Percentiles rank a stretch among this genome's conserved stretches.
Evolutionary conservation across 2,329 filamentous ascomycete species (phyloP).

Genomic region (Proliferodiscus dingleyae): DNA sequence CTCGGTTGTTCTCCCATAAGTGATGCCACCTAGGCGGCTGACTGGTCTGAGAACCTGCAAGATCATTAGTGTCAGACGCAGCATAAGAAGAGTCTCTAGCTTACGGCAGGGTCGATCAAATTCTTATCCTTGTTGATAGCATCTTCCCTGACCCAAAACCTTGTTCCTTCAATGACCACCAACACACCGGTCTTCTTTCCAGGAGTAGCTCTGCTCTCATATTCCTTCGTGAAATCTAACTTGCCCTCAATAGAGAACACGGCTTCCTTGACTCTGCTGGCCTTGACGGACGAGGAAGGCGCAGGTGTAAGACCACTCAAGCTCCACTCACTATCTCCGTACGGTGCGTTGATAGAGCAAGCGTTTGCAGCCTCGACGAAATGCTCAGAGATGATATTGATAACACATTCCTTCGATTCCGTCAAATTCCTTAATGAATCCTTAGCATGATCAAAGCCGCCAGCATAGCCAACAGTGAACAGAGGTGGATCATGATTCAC

Average conservation of each 20-base stretch:
- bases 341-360: constrained; percentile 72
- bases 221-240: constrained; percentile 70
- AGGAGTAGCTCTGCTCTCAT: constrained; percentile 64
- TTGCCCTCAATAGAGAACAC: constrained; percentile 79
- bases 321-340: constrained; percentile 73
- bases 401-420: constrained; percentile 68
- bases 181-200: constrained; percentile 73
- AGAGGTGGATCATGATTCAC: constrained; percentile 83
- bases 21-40: constrained; percentile 77
- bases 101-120: constrained; percentile 64
- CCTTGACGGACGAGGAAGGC: constrained; percentile 59
- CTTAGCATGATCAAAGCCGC: constrained; percentile 53
- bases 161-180: constrained; percentile 73
- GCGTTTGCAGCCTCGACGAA: constrained; percentile 85
- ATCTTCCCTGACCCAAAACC: constrained; percentile 88
- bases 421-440: constrained; percentile 73
- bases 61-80: constrained; percentile 9
- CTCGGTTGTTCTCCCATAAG: constrained; percentile 68
- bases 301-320: constrained; percentile 70
- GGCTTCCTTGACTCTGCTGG: constrained; percentile 73
- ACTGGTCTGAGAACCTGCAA: constrained; percentile 66
- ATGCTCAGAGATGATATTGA: constrained; percentile 84
- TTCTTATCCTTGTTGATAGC: constrained; percentile 74
- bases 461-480: constrained; percentile 58
- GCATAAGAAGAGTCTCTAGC: constrained; percentile 25